Base-by-base conservation (phyloP, 2,329 filamentous ascomycete species). In the Didymella exigua region DNA sequence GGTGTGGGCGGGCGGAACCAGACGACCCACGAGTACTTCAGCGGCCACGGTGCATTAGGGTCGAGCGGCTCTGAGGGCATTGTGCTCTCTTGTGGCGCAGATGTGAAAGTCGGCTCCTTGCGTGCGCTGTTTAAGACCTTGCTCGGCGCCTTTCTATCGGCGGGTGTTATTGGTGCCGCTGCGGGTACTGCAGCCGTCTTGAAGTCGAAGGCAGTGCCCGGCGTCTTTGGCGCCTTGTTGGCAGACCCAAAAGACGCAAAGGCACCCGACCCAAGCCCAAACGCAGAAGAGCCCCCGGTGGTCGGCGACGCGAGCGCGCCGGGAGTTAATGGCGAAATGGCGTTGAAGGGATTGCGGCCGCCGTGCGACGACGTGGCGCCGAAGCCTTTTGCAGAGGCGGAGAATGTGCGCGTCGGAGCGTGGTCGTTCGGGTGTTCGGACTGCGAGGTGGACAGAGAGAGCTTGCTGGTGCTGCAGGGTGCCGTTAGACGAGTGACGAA, bases 1-100 rank as follows among this genome's bases (percentile, higher is more conserved):
- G 91, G 93, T 67, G 96, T 96, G 44, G 95, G 95, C 33, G 95
- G 95, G 56, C 95, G 86, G 78, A 96, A 99, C 92, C 95, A 98
- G 75, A 98, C 91, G 29, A 96, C 88, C 95, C 95, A 99, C 60
- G 87, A 88, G 75, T 91, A 88, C 77, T 90, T 92, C 67, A 98
- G 82, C 56, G 84, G 82, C 74, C 74, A 78, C 2, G 72, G 63
- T n/a, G 61, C 63, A 44, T 55, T 66, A 18, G 62, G 56, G 50
- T 76, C 75, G 33, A 80, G 75, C 41, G 78, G 73, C 41, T 62
- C 68, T 14, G 69, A 68, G 11, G 67, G 71, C 61, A 78, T 81
- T 21, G 77, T 55, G 41, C 65, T 67, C 38, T 76, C 74, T 31
- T 47, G 48, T 36, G 57, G 49, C 59, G 63, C 65, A 34, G 64